Evolutionary conservation across 441 rosid species (phyloP).

Genomic region (Euphorbia celastroides): DNA sequence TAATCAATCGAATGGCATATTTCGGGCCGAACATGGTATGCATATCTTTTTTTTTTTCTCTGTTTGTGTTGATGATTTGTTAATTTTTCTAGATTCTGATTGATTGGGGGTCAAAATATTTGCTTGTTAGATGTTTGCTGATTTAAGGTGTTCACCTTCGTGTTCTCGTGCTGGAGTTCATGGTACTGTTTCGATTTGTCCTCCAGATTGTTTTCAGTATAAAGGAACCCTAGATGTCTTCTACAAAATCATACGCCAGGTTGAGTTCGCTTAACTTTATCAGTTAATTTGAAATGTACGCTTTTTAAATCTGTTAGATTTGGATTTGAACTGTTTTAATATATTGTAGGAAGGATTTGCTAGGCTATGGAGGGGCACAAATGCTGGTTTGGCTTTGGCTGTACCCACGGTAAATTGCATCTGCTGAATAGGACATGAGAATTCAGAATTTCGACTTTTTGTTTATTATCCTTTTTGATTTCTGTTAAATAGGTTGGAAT

Average conservation of each 20-base stretch:
- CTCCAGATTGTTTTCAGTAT: slow-evolving; percentile 98
- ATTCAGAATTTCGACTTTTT: background rate
- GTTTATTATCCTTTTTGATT: slow-evolving; percentile 4
- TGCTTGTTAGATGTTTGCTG: slow-evolving; percentile 76
- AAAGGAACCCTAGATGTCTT: slow-evolving; percentile 93
- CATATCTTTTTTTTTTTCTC: background rate
- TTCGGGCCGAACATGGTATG: slow-evolving; percentile 90
- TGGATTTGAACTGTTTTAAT: slow-evolving; percentile 6
- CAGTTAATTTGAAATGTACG: background rate
- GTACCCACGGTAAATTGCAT: slow-evolving; percentile 69
- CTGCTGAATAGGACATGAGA: background rate
- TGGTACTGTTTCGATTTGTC: slow-evolving; percentile 94
- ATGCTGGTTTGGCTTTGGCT: slow-evolving; percentile 92
- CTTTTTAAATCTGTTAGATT: background rate
- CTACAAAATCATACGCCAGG: slow-evolving; percentile 90
- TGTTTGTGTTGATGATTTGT: background rate
- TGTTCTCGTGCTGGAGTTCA: slow-evolving; percentile 97
- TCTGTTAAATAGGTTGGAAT: slow-evolving; percentile 71
- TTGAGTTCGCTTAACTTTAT: slow-evolving; percentile 16
- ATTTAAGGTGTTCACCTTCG: slow-evolving; percentile 90
- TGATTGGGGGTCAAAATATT: background rate
- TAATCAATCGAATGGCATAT: slow-evolving; percentile 73
- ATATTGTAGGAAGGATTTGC: slow-evolving; percentile 74
- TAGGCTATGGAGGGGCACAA: slow-evolving; percentile 97
- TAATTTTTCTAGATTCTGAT: background rate